Evolutionary conservation across 75 land plant genomes (phyloP).

Genomic region (Gnetum montanum): DNA sequence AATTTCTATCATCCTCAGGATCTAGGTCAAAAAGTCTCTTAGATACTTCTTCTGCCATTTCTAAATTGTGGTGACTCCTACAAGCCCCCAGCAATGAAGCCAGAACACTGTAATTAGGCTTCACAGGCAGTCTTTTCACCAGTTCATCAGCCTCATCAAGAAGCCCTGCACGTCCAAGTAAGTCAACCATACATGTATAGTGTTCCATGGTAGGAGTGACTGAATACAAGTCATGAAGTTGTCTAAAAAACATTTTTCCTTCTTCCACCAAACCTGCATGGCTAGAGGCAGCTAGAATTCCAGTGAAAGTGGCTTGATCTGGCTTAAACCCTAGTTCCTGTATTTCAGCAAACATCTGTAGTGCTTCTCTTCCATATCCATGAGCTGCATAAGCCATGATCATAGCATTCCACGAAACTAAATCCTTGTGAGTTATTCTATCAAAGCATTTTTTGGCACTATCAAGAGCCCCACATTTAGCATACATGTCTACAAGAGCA

Average conservation of each 20-base stretch:
- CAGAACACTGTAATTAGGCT: constrained; percentile 9
- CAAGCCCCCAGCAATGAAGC: constrained; percentile 12
- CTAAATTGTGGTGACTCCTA: constrained; percentile 8
- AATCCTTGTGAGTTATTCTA: constrained; percentile 25
- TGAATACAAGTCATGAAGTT: constrained; percentile 18
- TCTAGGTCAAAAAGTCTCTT: constrained; percentile 5
- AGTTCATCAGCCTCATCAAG: constrained; percentile 10
- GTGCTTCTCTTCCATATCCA: constrained; percentile 35
- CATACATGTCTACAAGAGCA: constrained; percentile 60
- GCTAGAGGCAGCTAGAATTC: constrained; percentile 51
- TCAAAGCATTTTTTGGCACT: constrained; percentile 41
- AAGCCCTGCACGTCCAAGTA: constrained; percentile 15
- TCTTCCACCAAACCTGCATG: constrained; percentile 59
- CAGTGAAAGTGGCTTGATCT: constrained; percentile 37
- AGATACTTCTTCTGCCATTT: constrained; percentile 5
- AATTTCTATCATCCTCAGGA: constrained; percentile 11
- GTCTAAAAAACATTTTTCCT: constrained; percentile 37
- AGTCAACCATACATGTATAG: constrained; percentile 13
- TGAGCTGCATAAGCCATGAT: constrained; percentile 51
- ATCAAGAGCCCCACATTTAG: constrained; percentile 49
- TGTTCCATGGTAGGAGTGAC: constrained; percentile 16
- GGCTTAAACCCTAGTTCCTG: constrained; percentile 26
- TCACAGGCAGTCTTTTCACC: constrained; percentile 1
- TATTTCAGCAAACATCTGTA: constrained; percentile 35
- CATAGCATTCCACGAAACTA: constrained; percentile 63